Evolutionary conservation across 768 basidiomycete species (phyloP).

Genomic region (Boletus tomentosulus): DNA sequence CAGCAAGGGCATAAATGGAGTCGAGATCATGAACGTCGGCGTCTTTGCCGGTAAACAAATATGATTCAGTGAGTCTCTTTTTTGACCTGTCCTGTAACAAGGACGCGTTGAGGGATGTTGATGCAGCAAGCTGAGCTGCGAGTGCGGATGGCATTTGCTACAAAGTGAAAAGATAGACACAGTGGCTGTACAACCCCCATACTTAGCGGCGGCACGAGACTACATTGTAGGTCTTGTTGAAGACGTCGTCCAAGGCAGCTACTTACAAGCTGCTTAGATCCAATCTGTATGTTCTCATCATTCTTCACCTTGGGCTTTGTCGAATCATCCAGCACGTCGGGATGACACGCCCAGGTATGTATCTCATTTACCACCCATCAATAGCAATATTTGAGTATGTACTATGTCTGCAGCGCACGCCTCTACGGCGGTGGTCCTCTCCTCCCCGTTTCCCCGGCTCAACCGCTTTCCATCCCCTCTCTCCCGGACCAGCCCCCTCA

Average conservation of each 20-base stretch:
- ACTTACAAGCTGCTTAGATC: too few species aligned
- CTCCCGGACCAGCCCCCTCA: constrained; percentile 33
- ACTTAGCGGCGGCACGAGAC: too few species aligned
- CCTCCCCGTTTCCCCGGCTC: constrained; percentile 66
- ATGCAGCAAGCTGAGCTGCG: constrained; percentile 74
- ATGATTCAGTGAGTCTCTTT: constrained; percentile 68
- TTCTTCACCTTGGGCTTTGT: too few species aligned
- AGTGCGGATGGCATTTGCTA: constrained; percentile 61
- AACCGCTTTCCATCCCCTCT: constrained; percentile 52
- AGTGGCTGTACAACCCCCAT: too few species aligned
- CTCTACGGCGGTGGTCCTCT: constrained; percentile 85
- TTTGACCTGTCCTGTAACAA: constrained; percentile 61
- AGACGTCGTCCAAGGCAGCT: too few species aligned
- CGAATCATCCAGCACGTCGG: too few species aligned
- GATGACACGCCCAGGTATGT: too few species aligned
- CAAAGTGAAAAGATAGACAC: too few species aligned
- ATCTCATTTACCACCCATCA: constrained; percentile 1
- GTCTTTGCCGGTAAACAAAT: constrained; percentile 80
- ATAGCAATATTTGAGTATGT: constrained; percentile 82
- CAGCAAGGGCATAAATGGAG: constrained; percentile 74
- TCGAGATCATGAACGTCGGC: constrained; percentile 87
- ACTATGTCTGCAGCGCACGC: constrained; percentile 58
- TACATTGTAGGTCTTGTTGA: too few species aligned
- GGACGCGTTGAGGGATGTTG: constrained; percentile 72
- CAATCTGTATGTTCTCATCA: too few species aligned